Evolutionary conservation across 1,139 yeast genomes (phyloP).

Genomic region (Geotrichum candidum): DNA sequence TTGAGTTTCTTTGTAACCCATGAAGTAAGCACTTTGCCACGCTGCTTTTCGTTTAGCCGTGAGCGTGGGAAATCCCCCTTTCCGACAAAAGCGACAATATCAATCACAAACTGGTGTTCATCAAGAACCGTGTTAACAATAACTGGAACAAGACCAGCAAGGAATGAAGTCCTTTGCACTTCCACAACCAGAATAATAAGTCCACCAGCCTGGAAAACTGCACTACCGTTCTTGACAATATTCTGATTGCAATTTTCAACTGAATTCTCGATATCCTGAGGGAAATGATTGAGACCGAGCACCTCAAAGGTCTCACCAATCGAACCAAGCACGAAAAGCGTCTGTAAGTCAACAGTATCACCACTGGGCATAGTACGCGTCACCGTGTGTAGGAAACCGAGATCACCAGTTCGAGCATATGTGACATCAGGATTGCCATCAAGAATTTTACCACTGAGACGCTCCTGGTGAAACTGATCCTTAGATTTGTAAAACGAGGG

Average conservation of each 20-base stretch:
- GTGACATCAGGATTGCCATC: constrained; percentile 59
- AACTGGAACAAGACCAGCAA: constrained; percentile 76
- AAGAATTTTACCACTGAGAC: constrained; percentile 51
- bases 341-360: constrained; percentile 56
- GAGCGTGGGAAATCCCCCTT: constrained; percentile 62
- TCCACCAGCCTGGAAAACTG: constrained; percentile 80
- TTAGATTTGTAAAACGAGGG: constrained; percentile 52
- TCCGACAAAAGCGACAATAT: constrained; percentile 74
- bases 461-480: constrained; percentile 41
- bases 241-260: constrained; percentile 61
- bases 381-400: constrained; percentile 83
- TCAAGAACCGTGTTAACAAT: constrained; percentile 73
- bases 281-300: constrained; percentile 87
- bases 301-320: constrained; percentile 88
- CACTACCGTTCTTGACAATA: constrained; percentile 50
- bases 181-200: constrained; percentile 76
- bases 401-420: constrained; percentile 85
- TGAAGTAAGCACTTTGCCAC: constrained; percentile 55
- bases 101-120: constrained; percentile 79
- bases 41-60: constrained; percentile 66
- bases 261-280: constrained; percentile 72
- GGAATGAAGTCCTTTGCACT: constrained; percentile 40
- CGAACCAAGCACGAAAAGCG: constrained; percentile 77
- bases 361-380: constrained; percentile 39
- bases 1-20: constrained; percentile 48